phyloP scores from a whole-genome alignment of 148 eudicot species.

The Drosera capensis region DNA sequence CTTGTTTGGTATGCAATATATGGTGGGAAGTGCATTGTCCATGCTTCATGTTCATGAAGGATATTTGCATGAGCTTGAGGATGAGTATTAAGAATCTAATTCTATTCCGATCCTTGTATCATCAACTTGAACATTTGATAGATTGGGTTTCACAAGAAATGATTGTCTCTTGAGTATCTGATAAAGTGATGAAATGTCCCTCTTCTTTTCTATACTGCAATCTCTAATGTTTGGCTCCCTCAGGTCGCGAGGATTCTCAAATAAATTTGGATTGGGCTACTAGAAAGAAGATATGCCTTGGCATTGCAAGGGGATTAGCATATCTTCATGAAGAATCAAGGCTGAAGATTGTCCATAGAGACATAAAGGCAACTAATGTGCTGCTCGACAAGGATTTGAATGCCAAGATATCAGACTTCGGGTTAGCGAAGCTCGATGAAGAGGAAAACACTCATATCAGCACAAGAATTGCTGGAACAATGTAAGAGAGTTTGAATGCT shows the following conservation, averaged over 20 bases:
- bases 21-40: too few relatives aligned
- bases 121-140: too few relatives aligned
- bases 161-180: too few relatives aligned
- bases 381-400: constrained; percentile 70
- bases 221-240: not conserved
- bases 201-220: not conserved
- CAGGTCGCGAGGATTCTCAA: constrained; percentile 25
- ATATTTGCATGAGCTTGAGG: too few relatives aligned
- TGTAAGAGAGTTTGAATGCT: constrained; percentile 25
- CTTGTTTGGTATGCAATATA: too few relatives aligned
- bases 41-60: too few relatives aligned
- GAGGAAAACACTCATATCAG: constrained; percentile 69
- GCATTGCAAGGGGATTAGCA: constrained; percentile 46
- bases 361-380: constrained; percentile 77
- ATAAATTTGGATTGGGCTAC: constrained; percentile 42
- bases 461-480: constrained; percentile 69
- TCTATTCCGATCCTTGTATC: too few relatives aligned
- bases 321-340: constrained; percentile 62
- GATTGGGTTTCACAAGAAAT: too few relatives aligned
- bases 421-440: constrained; percentile 79
- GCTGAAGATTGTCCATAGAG: constrained; percentile 67
- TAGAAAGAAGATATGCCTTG: constrained; percentile 39
- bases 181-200: not conserved
- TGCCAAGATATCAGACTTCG: constrained; percentile 79
- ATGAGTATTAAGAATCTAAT: too few relatives aligned